Base-by-base conservation (phyloP, 1,139 yeast species). In the Blastobotrys raffinosifermentans region DNA sequence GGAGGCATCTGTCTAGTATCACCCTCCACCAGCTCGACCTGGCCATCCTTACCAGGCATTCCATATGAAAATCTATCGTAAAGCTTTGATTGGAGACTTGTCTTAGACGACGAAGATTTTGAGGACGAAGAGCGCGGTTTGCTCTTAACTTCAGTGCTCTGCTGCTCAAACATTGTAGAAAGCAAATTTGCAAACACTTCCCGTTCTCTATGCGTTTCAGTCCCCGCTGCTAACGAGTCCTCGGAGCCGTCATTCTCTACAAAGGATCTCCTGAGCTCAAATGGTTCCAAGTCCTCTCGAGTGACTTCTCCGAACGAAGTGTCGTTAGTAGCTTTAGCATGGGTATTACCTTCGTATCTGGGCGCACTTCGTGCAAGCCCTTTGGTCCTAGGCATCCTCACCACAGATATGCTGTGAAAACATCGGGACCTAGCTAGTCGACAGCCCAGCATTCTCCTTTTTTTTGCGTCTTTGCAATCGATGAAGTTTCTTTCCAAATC, bases 141-240 rank as follows among this genome's bases (percentile, higher is more conserved):
- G 11, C 25, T 26, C n/a, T 29, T 22, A 4, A 8, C 31, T 4
- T 15, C 21, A 16, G 27, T 22, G 23, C 25, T 33, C 29, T 35
- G 38, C 33, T 48, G 47, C 13, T 44, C 42, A 19, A 54, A 35
- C 37, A 54, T 45, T 9, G 51, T 39, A 32, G 51, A 53, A 26
- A 53, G 43, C 26, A 54, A 44, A 17, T 45, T 44, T 10, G 52
- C 41, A 39, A 54, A 54, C 15, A 51, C 48, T 35, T 32, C 41
- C 18, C 46, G 38, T 37, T 54, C 58, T 30, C 42, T 45, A 23
- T 50, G 27, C 7, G 14, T 25, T 6, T 8, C 27, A 6, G 27
- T 8, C 13, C 27, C n/a, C 23, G n/a, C 23, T 20, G 23, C 8
- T n/a, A 20, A 8, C 23, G 8, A 8, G 23, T n/a, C 23, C n/a